Evolutionary conservation across 495 filamentous ascomycete genomes (phyloP), one percentile per base, ranked within the genome.

Genomic region (Platismatia glauca): DNA sequence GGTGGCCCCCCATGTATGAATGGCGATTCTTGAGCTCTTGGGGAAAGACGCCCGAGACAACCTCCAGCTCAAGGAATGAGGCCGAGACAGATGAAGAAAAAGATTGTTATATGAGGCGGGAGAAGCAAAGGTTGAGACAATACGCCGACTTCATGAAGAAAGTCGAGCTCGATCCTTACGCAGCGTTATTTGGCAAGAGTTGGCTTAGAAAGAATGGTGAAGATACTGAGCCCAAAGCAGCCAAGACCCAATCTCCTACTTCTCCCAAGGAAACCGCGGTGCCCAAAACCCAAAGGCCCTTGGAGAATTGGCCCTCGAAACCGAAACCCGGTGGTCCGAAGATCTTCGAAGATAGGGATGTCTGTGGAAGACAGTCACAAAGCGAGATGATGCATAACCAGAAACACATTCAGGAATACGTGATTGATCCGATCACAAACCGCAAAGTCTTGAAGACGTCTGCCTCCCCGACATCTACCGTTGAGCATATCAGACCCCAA

Each of bases 401-500:
- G 43, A 52, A 33, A 52, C 7, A 20, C 20, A 43, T 39, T 22
- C 43, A 63, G 48, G 79, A 78, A 7, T 83, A 78, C 55, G 67
- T 75, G 22, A 82, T 84, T 55, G 83, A 86, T 67, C 82, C 82
- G n/a, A 84, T 86, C 61, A 82, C 82, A 24, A 83, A 83, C 66
- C 78, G 81, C n/a, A 83, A 79, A 68, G 76, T 85, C 7, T 67
- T 64, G 57, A 77, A 71, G 59, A 65, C 3, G 4, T 38, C 0
- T 22, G 53, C 31, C 55, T 52, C 55, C 38, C 3, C 48, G 11
- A 12, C 33, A 35, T 20, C 55, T 46, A 2, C 41, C 61, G 12
- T 46, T 29, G 11, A 12, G 38, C 35, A 44, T 44, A 35, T 56
- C 11, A 65, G 60, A 46, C 52, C 55, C 27, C 52, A 52, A 44